A percentile compares a stretch with the other conserved stretches of the same genome.
Conservation (phyloP, 2,329 filamentous ascomycete species). For the Sporothrix dimorphospora region DNA sequence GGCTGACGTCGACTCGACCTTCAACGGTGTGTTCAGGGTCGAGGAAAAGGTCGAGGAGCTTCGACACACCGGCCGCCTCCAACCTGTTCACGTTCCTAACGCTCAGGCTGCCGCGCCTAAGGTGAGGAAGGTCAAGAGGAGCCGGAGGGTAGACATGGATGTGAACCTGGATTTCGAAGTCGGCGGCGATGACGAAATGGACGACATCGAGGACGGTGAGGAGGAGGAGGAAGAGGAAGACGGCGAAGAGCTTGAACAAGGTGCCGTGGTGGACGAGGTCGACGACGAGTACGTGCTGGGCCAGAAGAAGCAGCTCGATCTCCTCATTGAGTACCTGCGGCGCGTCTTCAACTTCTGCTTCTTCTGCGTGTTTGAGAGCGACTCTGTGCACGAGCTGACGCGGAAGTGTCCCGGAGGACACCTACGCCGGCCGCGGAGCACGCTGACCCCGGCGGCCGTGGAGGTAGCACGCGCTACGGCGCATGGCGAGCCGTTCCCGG, state of each 20-base stretch:
- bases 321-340: conserved; percentile 94
- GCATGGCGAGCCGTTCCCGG: conserved; percentile 78
- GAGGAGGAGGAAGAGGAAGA: conserved; percentile 72
- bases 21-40: conserved; percentile 77
- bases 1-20: conserved; percentile 74
- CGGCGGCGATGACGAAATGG: conserved; percentile 53
- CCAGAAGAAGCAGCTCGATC: conserved; percentile 96
- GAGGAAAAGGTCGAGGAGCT: conserved; percentile 86
- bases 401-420: conserved; percentile 98
- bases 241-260: conserved; percentile 82
- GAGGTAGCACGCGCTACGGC: conserved; percentile 85
- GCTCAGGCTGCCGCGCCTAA: conserved; percentile 13
- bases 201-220: conserved; percentile 68
- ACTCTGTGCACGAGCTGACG: conserved; percentile 93
- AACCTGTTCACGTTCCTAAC: conserved; percentile 57
- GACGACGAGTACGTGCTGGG: conserved; percentile 87
- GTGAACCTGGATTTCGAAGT: conserved; percentile 62
- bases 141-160: conserved; percentile 62
- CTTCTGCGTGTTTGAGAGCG: conserved; percentile 98
- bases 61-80: conserved; percentile 73
- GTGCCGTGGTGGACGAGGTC: conserved; percentile 76
- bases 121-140: conserved; percentile 63
- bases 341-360: conserved; percentile 99
- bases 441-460: conserved; percentile 80
- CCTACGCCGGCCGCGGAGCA: conserved; percentile 85